A percentile compares a stretch with the other conserved stretches of the same genome.
phyloP scores from a whole-genome alignment of 768 basidiomycete genomes.

The Mycena epipterygia region DNA sequence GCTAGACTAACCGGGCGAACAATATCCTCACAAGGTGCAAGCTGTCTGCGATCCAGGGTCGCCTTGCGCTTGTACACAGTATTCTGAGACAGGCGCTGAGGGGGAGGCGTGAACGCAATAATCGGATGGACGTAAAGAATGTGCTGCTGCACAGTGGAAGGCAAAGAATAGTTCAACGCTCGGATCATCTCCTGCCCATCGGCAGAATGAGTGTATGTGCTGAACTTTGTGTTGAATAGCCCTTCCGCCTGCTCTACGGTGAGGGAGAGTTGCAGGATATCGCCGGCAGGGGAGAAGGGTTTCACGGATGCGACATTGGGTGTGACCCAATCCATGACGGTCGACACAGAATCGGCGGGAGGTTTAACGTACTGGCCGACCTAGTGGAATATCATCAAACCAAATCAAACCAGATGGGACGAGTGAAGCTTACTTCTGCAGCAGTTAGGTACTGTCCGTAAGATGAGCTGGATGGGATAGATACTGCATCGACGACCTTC shows the following conservation, averaged over 20 bases:
- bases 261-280: slow-evolving; percentile 20
- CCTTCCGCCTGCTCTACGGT: slow-evolving; percentile 14
- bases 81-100: slow-evolving; percentile 3
- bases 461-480: slow-evolving; percentile 6
- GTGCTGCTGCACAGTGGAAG: slow-evolving; percentile 6
- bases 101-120: slow-evolving; percentile 14
- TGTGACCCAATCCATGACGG: slow-evolving; percentile 16
- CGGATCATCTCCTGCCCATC: slow-evolving; percentile 14
- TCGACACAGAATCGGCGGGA: slow-evolving; percentile 1
- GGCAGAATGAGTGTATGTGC: slow-evolving; percentile 8
- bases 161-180: slow-evolving; percentile 16
- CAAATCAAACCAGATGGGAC: neutral
- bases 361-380: slow-evolving; percentile 15
- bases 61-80: slow-evolving; percentile 8
- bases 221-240: slow-evolving; percentile 14
- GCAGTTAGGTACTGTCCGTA: slow-evolving; percentile 19
- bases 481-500: slow-evolving; percentile 18
- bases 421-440: slow-evolving; percentile 5
- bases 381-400: neutral
- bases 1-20: slow-evolving; percentile 12
- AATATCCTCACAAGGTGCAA: slow-evolving; percentile 25
- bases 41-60: slow-evolving; percentile 17
- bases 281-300: slow-evolving; percentile 25
- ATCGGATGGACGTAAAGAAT: slow-evolving; percentile 20
- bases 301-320: slow-evolving; percentile 18